Conservation (phyloP, 805 yeast genomes). For the Candida sakaeoensis region DNA sequence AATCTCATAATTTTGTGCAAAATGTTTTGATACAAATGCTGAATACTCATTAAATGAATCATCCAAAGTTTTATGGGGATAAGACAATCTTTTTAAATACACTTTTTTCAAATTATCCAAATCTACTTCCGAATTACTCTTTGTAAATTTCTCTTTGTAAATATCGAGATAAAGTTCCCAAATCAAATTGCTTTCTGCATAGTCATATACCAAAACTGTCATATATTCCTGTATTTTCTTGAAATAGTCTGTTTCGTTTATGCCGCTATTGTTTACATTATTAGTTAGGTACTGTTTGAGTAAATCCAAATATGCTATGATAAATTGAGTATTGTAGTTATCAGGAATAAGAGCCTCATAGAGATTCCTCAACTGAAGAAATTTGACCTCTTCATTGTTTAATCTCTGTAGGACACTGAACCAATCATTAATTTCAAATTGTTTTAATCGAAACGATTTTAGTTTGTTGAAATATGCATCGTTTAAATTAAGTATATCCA, state of each 20-base stretch:
- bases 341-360: constrained; percentile 15
- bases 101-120: constrained; percentile 14
- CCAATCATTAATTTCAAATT: constrained; percentile 14
- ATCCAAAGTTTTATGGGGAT: constrained; percentile 41
- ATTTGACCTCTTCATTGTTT: no score
- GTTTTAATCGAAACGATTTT: constrained; percentile 12
- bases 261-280: constrained; percentile 2
- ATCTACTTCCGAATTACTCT: constrained; percentile 15
- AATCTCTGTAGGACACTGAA: constrained; percentile 15
- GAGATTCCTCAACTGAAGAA: no score
- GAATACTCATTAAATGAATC: constrained; percentile 40
- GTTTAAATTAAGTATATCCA: constrained; percentile 7
- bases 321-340: constrained; percentile 19
- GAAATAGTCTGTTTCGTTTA: constrained; percentile 7
- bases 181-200: constrained; percentile 14
- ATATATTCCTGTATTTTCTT: constrained; percentile 18
- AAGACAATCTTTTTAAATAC: constrained; percentile 28
- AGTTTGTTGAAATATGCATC: constrained; percentile 10
- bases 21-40: constrained; percentile 31
- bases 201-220: constrained; percentile 23
- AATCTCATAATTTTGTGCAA: constrained; percentile 24
- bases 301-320: constrained; percentile 19
- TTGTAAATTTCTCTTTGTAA: neutral
- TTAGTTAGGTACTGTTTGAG: constrained; percentile 4
- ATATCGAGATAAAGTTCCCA: constrained; percentile 17